Evolutionary conservation across 345 rosid genomes (phyloP), one percentile per base, ranked within the genome.

Genomic region (Populus euphratica): DNA sequence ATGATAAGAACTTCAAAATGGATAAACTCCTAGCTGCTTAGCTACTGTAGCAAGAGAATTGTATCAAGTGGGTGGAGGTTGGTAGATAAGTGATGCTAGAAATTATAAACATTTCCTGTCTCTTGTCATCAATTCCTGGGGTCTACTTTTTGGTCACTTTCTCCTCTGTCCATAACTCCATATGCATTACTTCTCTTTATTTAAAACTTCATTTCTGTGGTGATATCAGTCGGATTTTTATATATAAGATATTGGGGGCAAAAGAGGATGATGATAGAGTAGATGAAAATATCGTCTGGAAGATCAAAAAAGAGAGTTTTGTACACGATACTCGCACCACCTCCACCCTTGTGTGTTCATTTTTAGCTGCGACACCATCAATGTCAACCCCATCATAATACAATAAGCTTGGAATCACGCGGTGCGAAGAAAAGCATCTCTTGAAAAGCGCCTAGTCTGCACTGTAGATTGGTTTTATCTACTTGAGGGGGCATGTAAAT

Each of bases 51-150:
- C 17, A 69, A 11, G 52, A 66, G 10, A 41, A 39, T n/a, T 10
- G 44, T 6, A 23, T 11, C 13, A 2, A 13, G 31, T 72, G 13
- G 77, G 73, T 41, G 31, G 61, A 70, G 62, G 68, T 75, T 65
- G 79, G 68, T 75, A 73, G 72, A 64, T 33, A 5, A 31, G 33
- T 81, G 74, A 81, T 75, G 74, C 33, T 61, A 61, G 31, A 68
- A 44, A 49, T 36, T 77, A 44, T 54, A 76, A 73, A 80, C 17
- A 20, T 66, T 25, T 61, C 50, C 50, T n/a, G 61, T 76, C 59
- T 29, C 18, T 52, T 70, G 41, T 72, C 79, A 70, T 80, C 75
- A 63, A 74, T 54, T 72, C 56, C 20, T 41, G 68, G 29, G 67
- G 67, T 36, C 39, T 68, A 9, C 12, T 47, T 52, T 54, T 25